A percentile compares a stretch with the other conserved stretches of the same genome.
Evolutionary conservation across 2,329 filamentous ascomycete species (phyloP).

Genomic region (Celoporthe dispersa): DNA sequence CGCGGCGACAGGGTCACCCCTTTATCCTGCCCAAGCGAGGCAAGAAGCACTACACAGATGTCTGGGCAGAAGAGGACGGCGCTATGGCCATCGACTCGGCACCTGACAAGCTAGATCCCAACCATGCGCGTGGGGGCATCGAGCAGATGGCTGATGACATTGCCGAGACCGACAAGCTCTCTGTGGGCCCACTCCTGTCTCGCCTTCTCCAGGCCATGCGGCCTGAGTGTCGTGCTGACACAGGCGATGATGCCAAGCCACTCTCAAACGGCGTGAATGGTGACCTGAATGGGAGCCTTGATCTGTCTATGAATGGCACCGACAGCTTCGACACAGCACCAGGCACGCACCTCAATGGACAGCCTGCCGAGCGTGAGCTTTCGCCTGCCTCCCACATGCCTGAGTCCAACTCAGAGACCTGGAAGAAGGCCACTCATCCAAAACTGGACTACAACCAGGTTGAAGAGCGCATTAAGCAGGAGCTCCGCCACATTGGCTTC

Average conservation of each 20-base stretch:
- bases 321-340: conserved; percentile 49
- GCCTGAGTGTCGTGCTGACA: conserved; percentile 65
- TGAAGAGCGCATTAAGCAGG: conserved; percentile 88
- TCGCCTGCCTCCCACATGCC: conserved; percentile 80
- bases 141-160: conserved; percentile 86
- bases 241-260: conserved; percentile 59
- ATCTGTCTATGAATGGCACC: conserved; percentile 59
- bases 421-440: conserved; percentile 75
- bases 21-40: conserved; percentile 87
- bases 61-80: conserved; percentile 95
- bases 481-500: conserved; percentile 89
- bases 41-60: conserved; percentile 82
- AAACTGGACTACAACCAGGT: conserved; percentile 85
- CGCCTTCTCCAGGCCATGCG: conserved; percentile 81
- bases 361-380: conserved; percentile 42
- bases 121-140: conserved; percentile 82
- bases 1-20: conserved; percentile 78
- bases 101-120: conserved; percentile 72
- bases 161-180: conserved; percentile 88
- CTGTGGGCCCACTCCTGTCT: conserved; percentile 82
- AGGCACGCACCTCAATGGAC: conserved; percentile 26
- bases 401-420: conserved; percentile 74
- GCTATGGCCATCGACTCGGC: conserved; percentile 73
- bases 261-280: conserved; percentile 54
- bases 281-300: conserved; percentile 48